Evolutionary conservation across 805 yeast species (phyloP).

Genomic region (Alloascoidea africana): DNA sequence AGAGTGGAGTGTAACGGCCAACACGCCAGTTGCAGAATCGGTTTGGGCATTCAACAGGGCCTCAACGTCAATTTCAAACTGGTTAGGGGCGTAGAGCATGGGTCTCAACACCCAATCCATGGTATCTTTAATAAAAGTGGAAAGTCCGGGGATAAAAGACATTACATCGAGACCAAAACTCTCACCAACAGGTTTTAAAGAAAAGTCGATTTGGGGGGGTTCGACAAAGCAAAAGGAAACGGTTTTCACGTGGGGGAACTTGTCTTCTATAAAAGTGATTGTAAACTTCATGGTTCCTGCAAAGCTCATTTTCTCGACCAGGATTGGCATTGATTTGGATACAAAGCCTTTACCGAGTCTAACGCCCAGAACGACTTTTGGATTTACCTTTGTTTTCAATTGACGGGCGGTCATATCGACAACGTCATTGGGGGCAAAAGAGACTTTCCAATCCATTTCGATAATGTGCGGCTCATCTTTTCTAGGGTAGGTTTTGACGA

Average conservation of each 20-base stretch:
- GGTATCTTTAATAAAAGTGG: conserved; percentile 52
- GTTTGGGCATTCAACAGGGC: conserved; percentile 48
- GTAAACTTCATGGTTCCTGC: conserved; percentile 46
- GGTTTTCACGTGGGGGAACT: conserved; percentile 66
- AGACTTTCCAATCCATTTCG: conserved; percentile 81
- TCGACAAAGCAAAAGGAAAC: conserved; percentile 63
- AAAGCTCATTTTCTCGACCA: conserved; percentile 70
- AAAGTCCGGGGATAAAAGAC: conserved; percentile 72
- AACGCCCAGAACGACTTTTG: conserved; percentile 70
- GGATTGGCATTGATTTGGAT: conserved; percentile 59
- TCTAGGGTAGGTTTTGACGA: conserved; percentile 59
- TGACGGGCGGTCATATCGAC: conserved; percentile 74
- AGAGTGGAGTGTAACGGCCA: conserved; percentile 45
- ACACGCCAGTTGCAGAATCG: conserved; percentile 47
- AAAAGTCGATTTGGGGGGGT: conserved; percentile 67
- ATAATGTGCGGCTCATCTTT: conserved; percentile 42
- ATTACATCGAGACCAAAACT: conserved; percentile 75
- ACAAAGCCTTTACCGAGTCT: conserved; percentile 71
- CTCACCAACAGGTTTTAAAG: conserved; percentile 76
- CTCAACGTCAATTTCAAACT: conserved; percentile 60
- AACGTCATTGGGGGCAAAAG: conserved; percentile 69
- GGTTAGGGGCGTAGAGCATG: conserved; percentile 72
- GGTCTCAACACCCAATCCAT: conserved; percentile 62
- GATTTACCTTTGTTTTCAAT: conserved; percentile 54
- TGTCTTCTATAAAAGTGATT: conserved; percentile 39